Evolutionary conservation across 1,284 basidiomycete genomes (phyloP).

Genomic region (Cutaneotrichosporon daszewskae): DNA sequence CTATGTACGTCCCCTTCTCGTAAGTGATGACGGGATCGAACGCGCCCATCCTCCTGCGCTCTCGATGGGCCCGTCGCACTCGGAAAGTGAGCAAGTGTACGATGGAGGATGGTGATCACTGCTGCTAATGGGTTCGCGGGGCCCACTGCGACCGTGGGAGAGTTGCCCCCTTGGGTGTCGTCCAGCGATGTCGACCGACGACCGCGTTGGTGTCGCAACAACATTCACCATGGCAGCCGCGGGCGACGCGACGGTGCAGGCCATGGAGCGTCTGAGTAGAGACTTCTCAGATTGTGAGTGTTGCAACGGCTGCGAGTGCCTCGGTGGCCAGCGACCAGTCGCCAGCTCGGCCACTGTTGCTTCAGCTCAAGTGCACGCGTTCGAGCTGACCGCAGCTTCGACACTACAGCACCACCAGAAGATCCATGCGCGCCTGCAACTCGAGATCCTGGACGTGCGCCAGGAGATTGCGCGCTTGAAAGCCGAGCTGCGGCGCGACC

Average conservation of each 20-base stretch:
- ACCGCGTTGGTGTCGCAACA: background rate
- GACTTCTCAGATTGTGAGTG: conserved; percentile 19
- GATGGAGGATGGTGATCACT: background rate
- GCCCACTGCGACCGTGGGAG: conserved; percentile 1
- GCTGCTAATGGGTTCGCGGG: background rate
- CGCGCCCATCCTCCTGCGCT: conserved; percentile 33
- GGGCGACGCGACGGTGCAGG: conserved; percentile 2
- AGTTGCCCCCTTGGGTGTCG: background rate
- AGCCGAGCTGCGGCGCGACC: conserved; percentile 62
- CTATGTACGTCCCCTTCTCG: conserved; percentile 43
- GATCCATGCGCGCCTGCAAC: conserved; percentile 38
- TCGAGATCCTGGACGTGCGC: conserved; percentile 41
- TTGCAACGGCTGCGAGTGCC: background rate
- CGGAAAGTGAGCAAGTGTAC: background rate
- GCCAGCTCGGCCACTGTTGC: too few species aligned
- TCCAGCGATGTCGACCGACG: too few species aligned
- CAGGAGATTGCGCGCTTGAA: conserved; percentile 67
- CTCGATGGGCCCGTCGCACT: background rate
- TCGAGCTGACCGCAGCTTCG: conserved; percentile 19
- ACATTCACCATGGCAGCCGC: background rate
- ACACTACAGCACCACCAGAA: conserved; percentile 34
- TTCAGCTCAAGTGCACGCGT: too few species aligned
- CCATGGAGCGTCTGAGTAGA: conserved; percentile 14
- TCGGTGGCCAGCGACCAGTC: too few species aligned
- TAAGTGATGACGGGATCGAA: conserved; percentile 41